Conservation (phyloP, 192 early-diverging fungal species). For the Podila clonocystis region DNA sequence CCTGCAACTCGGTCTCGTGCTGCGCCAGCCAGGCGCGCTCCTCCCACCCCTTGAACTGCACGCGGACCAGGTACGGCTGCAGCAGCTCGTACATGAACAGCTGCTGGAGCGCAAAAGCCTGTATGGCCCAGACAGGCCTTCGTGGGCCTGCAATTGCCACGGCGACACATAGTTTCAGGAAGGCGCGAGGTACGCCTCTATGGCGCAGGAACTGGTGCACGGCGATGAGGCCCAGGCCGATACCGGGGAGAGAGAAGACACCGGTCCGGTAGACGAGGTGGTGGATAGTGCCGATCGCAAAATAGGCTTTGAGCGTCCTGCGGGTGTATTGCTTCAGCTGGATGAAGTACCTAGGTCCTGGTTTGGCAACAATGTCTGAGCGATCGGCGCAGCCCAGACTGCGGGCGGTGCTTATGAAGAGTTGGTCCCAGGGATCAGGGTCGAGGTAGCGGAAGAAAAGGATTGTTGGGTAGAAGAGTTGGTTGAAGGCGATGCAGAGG, state of each 20-base stretch:
- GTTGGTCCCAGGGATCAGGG: slow-evolving; percentile 23
- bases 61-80: slow-evolving; percentile 28
- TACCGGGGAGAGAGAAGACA: slow-evolving; percentile 7
- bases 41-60: slow-evolving; percentile 35
- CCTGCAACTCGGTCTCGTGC: slow-evolving; percentile 15
- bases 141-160: background rate
- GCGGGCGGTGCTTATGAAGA: slow-evolving; percentile 26
- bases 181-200: background rate
- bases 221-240: slow-evolving; percentile 1
- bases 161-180: slow-evolving; percentile 3
- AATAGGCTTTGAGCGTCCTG: slow-evolving; percentile 3
- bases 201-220: slow-evolving; percentile 7
- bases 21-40: slow-evolving; percentile 26
- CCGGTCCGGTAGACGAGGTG: slow-evolving; percentile 12
- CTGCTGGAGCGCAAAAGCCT: slow-evolving; percentile 14
- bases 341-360: slow-evolving; percentile 1
- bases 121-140: slow-evolving; percentile 17
- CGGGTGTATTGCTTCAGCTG: slow-evolving; percentile 4
- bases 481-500: background rate
- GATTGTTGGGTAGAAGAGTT: slow-evolving; percentile 22
- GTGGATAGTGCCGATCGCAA: slow-evolving; percentile 2
- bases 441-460: slow-evolving; percentile 21
- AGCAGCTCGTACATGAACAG: slow-evolving; percentile 38
- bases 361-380: slow-evolving; percentile 27
- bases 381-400: slow-evolving; percentile 17